Evolutionary conservation across 306 rosid species (phyloP).

Genomic region (Lathyrus aphaca): DNA sequence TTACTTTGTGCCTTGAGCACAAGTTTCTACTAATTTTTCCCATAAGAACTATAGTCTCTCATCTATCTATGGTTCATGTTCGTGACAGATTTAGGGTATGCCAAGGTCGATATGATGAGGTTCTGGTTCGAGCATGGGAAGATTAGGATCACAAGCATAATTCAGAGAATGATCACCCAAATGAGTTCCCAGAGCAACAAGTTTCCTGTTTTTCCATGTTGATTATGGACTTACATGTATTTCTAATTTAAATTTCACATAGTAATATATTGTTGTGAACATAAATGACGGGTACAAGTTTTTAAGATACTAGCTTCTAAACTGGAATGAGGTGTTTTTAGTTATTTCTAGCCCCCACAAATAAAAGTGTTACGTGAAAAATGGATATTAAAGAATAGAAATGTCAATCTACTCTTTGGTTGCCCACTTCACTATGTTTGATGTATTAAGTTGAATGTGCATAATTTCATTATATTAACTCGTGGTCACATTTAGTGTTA

Average conservation of each 20-base stretch:
- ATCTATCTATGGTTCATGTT: constrained; percentile 39
- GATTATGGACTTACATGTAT: too few relatives aligned
- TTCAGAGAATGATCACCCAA: constrained; percentile 93
- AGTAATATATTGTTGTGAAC: too few relatives aligned
- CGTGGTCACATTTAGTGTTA: constrained; percentile 57
- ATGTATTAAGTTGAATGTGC: neutral
- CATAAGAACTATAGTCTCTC: constrained; percentile 32
- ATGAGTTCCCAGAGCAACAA: constrained; percentile 80
- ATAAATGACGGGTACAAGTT: too few relatives aligned
- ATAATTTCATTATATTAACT: constrained; percentile 32
- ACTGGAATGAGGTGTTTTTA: too few relatives aligned
- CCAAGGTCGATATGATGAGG: constrained; percentile 72
- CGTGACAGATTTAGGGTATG: constrained; percentile 72
- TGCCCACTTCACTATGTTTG: neutral
- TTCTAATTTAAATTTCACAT: too few relatives aligned
- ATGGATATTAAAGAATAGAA: constrained; percentile 11
- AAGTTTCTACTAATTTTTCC: constrained; percentile 17
- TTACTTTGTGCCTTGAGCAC: neutral
- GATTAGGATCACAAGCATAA: constrained; percentile 66
- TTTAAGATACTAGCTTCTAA: too few relatives aligned
- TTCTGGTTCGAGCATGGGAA: constrained; percentile 82
- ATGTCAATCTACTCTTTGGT: constrained; percentile 11
- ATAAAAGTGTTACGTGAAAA: neutral
- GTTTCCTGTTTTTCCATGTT: constrained; percentile 51
- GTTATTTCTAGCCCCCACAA: too few relatives aligned